phyloP scores from a whole-genome alignment of 1,139 yeast genomes.

The Taphrina sp. region DNA sequence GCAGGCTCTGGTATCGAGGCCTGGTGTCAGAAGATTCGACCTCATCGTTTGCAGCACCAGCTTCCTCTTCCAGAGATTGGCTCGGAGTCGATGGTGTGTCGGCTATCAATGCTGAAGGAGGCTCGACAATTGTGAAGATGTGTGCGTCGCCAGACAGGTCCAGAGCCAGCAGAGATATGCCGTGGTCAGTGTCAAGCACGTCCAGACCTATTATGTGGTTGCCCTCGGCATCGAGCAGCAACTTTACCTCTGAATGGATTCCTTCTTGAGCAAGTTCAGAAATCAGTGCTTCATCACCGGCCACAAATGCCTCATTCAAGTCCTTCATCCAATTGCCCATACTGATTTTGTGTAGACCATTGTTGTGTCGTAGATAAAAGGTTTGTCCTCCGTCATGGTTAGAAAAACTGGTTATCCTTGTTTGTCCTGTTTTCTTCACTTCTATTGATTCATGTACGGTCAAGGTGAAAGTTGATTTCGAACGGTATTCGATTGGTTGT shows the following conservation, averaged over 20 bases:
- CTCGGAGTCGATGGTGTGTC: not conserved
- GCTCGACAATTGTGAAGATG: too few species aligned
- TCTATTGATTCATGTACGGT: constrained; percentile 27
- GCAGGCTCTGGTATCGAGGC: constrained; percentile 7
- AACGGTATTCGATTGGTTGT: constrained; percentile 13
- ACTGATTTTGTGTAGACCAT: constrained; percentile 19
- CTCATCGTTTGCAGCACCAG: too few species aligned
- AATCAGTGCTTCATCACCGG: not conserved
- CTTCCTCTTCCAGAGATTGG: not conserved
- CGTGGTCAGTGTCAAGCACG: constrained; percentile 1
- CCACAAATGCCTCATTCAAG: constrained; percentile 12
- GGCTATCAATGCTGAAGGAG: not conserved
- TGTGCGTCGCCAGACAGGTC: not conserved
- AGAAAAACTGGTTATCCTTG: not conserved
- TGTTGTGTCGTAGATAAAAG: constrained; percentile 9
- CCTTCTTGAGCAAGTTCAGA: constrained; percentile 2
- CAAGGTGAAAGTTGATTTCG: not conserved
- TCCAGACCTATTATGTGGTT: constrained; percentile 2
- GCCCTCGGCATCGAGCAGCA: constrained; percentile 13
- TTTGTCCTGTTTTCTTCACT: not conserved
- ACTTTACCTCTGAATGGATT: constrained; percentile 3
- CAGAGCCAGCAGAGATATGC: constrained; percentile 3
- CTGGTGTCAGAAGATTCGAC: not conserved
- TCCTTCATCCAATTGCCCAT: constrained; percentile 14
- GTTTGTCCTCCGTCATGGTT: not conserved